Evolutionary conservation across 305 asterid genomes (phyloP).

Genomic region (Plantago rigida): DNA sequence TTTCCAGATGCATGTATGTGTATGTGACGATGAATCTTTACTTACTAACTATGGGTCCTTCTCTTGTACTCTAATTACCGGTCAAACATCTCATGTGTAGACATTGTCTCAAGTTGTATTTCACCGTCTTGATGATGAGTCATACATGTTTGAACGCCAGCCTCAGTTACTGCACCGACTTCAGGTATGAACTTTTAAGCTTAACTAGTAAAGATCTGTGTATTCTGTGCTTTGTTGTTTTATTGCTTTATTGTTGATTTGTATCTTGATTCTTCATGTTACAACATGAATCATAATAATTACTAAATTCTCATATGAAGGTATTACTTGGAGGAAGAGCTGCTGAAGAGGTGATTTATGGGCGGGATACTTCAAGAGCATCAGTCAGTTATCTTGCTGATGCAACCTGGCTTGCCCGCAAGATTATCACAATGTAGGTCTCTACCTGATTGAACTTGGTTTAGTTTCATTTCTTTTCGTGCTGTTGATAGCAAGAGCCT

Average conservation of each 20-base stretch:
- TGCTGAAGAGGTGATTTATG: conserved; percentile 88
- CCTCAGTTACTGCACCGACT: conserved; percentile 94
- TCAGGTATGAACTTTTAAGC: conserved; percentile 53
- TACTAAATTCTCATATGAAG: conserved; percentile 32
- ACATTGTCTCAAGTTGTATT: conserved; percentile 81
- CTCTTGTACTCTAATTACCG: not conserved
- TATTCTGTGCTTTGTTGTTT: not conserved
- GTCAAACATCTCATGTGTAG: conserved; percentile 38
- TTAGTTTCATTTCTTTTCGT: conserved; percentile 9
- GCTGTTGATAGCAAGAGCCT: not conserved
- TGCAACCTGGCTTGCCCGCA: conserved; percentile 98
- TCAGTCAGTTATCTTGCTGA: conserved; percentile 88
- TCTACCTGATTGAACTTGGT: conserved; percentile 13
- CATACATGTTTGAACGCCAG: conserved; percentile 66
- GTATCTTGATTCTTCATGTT: not conserved
- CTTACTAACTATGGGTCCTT: not conserved
- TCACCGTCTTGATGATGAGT: conserved; percentile 85
- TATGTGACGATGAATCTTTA: not conserved
- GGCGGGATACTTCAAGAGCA: conserved; percentile 82
- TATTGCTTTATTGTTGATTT: not conserved
- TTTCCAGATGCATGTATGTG: too few relatives aligned
- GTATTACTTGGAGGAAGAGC: conserved; percentile 93
- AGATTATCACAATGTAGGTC: conserved; percentile 74
- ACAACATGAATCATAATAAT: not conserved
- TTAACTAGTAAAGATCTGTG: conserved; percentile 8